These are phyloP conservation scores for Fraxinus quadrangulata DNA, from an alignment of 257 asterid species.

Conservation along the genomic window DNA sequence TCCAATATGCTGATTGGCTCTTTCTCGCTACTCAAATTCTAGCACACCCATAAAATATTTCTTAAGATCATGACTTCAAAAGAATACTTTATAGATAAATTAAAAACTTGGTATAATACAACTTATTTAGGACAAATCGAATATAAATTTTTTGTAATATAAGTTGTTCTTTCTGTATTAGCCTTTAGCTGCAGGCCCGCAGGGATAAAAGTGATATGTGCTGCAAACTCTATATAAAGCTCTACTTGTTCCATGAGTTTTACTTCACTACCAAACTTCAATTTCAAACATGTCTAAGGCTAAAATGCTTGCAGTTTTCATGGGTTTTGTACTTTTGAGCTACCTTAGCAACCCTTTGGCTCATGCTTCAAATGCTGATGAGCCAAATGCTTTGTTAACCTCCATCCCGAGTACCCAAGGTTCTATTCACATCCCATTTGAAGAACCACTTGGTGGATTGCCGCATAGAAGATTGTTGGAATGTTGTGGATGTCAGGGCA, in stretches of 20 bases:
- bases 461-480: not conserved
- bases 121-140: not conserved
- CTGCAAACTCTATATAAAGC: not conserved
- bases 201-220: not conserved
- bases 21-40: not conserved
- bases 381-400: not conserved
- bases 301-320: not conserved
- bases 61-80: too few relatives aligned
- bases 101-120: not conserved
- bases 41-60: not conserved
- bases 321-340: slow-evolving; percentile 10
- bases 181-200: not conserved
- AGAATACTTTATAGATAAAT: not conserved
- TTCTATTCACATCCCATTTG: not conserved
- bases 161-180: not conserved
- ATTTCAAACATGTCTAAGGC: slow-evolving; percentile 4
- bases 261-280: not conserved
- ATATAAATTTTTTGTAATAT: not conserved
- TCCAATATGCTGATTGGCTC: not conserved
- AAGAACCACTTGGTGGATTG: not conserved
- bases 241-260: not conserved
- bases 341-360: not conserved
- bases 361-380: not conserved
- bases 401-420: not conserved
- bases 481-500: not conserved